phyloP scores from a whole-genome alignment of 2,329 filamentous ascomycete genomes.

The Didymella glomerata region DNA sequence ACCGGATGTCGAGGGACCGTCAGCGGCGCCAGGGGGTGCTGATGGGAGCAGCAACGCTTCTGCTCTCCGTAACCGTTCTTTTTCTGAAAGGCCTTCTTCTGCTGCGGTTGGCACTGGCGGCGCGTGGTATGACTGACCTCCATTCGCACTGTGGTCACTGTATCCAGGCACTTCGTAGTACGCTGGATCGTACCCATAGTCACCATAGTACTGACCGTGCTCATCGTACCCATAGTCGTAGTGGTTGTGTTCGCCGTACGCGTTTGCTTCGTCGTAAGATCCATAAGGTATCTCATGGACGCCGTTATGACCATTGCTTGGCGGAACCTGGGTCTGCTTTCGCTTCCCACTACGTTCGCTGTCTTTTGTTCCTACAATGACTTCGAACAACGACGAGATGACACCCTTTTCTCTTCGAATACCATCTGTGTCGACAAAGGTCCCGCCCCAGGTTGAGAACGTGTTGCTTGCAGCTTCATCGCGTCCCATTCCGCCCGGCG shows the following conservation, averaged over 20 bases:
- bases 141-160: conserved; percentile 37
- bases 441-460: conserved; percentile 66
- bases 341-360: conserved; percentile 65
- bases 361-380: conserved; percentile 86
- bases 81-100: conserved; percentile 76
- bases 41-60: conserved; percentile 85
- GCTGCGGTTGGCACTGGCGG: conserved; percentile 65
- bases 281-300: conserved; percentile 36
- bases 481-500: conserved; percentile 39
- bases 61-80: conserved; percentile 78
- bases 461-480: conserved; percentile 56
- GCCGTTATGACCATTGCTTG: conserved; percentile 22
- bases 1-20: conserved; percentile 55
- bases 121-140: conserved; percentile 57
- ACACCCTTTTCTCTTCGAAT: conserved; percentile 90
- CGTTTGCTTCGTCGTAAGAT: conserved; percentile 25
- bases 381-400: conserved; percentile 85
- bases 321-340: conserved; percentile 41
- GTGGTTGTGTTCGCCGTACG: conserved; percentile 33
- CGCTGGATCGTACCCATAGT: conserved; percentile 44
- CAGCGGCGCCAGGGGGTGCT: conserved; percentile 67
- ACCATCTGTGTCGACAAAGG: conserved; percentile 86
- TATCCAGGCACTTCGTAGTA: conserved; percentile 45
- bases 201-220: conserved; percentile 41
- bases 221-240: conserved; percentile 43